Percentiles rank a stretch among this genome's conserved stretches.
Conservation (phyloP, 176 grass and related monocot species). For the Dendrocalamus sinicus region DNA sequence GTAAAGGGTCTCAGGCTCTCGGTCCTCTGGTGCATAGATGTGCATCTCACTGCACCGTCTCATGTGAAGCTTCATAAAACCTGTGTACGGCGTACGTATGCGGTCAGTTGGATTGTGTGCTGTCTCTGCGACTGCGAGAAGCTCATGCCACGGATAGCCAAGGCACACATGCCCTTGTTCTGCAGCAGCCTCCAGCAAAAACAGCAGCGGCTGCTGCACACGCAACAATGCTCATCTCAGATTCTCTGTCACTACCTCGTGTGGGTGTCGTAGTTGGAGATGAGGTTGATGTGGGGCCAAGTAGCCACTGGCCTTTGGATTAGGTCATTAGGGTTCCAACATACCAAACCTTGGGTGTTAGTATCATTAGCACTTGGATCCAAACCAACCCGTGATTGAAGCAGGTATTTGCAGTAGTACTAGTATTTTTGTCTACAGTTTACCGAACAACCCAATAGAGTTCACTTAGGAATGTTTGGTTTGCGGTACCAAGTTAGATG, state of each 20-base stretch:
- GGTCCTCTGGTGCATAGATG: no score
- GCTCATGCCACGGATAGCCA: background rate
- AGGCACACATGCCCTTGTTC: background rate
- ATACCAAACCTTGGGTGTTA: conserved; percentile 16
- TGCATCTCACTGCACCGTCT: no score
- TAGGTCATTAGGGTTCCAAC: conserved; percentile 5
- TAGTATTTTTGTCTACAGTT: background rate
- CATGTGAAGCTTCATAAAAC: background rate
- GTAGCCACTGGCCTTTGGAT: background rate
- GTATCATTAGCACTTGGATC: background rate
- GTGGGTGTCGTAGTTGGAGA: background rate
- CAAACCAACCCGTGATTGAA: background rate
- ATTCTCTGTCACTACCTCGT: background rate
- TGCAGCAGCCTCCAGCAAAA: background rate
- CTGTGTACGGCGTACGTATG: background rate
- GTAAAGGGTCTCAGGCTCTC: no score
- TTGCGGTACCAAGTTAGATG: no score
- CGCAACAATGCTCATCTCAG: background rate
- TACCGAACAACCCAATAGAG: background rate
- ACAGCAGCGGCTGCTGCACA: no score
- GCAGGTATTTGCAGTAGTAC: background rate
- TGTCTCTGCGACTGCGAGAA: background rate
- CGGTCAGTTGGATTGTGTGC: conserved; percentile 4
- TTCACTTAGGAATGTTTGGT: no score
- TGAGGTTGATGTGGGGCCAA: background rate